These are phyloP conservation scores for Boehmeria nivea DNA, from an alignment of 306 rosid genomes.

Conservation along the genomic window DNA sequence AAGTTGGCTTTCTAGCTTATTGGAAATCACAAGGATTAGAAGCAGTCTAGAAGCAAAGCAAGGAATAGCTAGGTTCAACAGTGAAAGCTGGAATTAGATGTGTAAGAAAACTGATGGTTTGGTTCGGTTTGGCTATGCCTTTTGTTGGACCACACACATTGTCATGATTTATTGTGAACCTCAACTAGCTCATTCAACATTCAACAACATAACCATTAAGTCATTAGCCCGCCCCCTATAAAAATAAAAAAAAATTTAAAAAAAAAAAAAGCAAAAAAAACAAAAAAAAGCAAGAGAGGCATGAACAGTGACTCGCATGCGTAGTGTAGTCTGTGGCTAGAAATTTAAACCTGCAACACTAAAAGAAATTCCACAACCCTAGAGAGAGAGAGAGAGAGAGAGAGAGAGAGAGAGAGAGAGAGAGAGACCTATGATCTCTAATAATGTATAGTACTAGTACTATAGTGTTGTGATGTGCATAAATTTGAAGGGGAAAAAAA, in stretches of 20 bases:
- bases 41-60: too few relatives aligned
- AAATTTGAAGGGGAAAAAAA: not conserved
- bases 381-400: not conserved
- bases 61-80: too few relatives aligned
- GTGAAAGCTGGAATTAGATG: too few relatives aligned
- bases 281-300: constrained; percentile 2
- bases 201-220: too few relatives aligned
- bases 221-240: too few relatives aligned
- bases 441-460: not conserved
- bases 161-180: constrained; percentile 12
- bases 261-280: too few relatives aligned
- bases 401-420: too few relatives aligned
- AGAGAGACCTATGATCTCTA: constrained; percentile 3
- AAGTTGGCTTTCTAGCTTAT: not conserved
- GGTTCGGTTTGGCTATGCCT: too few relatives aligned
- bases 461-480: not conserved
- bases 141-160: too few relatives aligned
- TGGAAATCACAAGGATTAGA: constrained; percentile 2
- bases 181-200: constrained; percentile 6
- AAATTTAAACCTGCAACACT: not conserved
- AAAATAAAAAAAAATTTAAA: too few relatives aligned
- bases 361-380: constrained; percentile 16
- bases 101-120: constrained; percentile 5
- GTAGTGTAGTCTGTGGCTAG: constrained; percentile 10
- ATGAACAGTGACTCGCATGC: constrained; percentile 18